Conservation (phyloP, 1,284 basidiomycete genomes). For the Cryptococcus jaspeensis region DNA sequence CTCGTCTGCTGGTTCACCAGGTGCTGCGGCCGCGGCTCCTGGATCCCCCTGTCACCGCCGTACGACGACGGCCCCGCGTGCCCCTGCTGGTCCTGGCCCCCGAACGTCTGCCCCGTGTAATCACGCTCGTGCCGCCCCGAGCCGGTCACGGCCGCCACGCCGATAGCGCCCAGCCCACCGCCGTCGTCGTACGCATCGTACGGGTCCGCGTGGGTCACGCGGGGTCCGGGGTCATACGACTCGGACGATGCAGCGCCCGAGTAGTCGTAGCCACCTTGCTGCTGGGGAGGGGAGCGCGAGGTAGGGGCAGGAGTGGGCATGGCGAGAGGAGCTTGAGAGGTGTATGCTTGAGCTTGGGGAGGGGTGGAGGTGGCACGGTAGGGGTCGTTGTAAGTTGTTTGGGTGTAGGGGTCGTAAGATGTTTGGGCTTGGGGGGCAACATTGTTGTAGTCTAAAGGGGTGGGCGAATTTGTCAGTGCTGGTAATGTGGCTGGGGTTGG, state of each 20-base stretch:
- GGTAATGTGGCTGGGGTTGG: neutral
- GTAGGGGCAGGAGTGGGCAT: constrained; percentile 12
- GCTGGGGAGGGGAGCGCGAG: constrained; percentile 12
- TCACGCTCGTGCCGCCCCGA: constrained; percentile 24
- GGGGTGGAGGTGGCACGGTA: constrained; percentile 5
- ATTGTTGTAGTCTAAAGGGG: constrained; percentile 16
- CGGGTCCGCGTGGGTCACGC: constrained; percentile 16
- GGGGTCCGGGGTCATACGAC: constrained; percentile 20
- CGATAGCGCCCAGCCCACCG: constrained; percentile 30
- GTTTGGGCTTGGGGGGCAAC: constrained; percentile 7
- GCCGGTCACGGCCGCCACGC: constrained; percentile 30
- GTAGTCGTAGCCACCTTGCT: constrained; percentile 7
- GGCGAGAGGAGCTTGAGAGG: constrained; percentile 4
- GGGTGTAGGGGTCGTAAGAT: constrained; percentile 21
- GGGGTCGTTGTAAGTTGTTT: constrained; percentile 18
- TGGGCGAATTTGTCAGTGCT: neutral
- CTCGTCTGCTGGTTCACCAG: constrained; percentile 4
- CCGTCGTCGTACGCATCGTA: constrained; percentile 37
- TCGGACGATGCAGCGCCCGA: constrained; percentile 13
- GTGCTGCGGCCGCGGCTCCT: constrained; percentile 18
- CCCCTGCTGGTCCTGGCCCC: neutral
- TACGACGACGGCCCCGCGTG: neutral
- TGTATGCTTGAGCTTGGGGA: constrained; percentile 8
- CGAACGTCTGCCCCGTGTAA: constrained; percentile 26
- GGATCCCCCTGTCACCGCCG: neutral